These are phyloP conservation scores for Penicillium flavigenum DNA, from an alignment of 495 filamentous ascomycete species.

Conservation along the genomic window DNA sequence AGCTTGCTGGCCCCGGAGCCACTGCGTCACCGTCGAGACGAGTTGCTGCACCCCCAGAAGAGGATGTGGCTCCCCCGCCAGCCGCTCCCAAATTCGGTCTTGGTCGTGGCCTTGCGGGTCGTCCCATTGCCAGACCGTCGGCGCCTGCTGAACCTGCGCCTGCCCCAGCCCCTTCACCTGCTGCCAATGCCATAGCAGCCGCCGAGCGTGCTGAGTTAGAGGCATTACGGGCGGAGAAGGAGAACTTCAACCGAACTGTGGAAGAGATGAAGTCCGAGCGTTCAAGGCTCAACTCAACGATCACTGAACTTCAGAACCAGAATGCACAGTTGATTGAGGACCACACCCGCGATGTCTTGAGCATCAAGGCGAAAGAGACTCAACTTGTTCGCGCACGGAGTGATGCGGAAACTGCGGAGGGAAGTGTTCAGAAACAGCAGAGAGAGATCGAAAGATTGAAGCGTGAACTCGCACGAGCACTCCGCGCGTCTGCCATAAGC, in stretches of 20 bases:
- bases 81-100: constrained; percentile 66
- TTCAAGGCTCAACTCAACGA: constrained; percentile 68
- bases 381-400: constrained; percentile 88
- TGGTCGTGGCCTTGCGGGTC: constrained; percentile 74
- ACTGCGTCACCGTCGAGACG: constrained; percentile 65
- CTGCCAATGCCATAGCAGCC: constrained; percentile 60
- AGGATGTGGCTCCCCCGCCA: constrained; percentile 59
- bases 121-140: constrained; percentile 82
- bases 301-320: constrained; percentile 87
- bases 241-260: constrained; percentile 64
- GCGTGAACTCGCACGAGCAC: constrained; percentile 60
- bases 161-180: constrained; percentile 47
- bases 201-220: constrained; percentile 87
- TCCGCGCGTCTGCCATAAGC: constrained; percentile 45
- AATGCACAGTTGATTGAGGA: constrained; percentile 97
- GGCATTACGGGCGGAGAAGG: constrained; percentile 79
- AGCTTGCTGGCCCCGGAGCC: constrained; percentile 58
- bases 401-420: constrained; percentile 86
- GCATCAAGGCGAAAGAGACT: constrained; percentile 97
- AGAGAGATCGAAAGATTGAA: constrained; percentile 92
- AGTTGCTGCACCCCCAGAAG: constrained; percentile 46
- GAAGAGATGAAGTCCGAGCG: constrained; percentile 78
- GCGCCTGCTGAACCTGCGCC: constrained; percentile 43
- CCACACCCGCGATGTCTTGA: constrained; percentile 90
- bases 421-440: constrained; percentile 74